Evolutionary conservation across 140 eudicot genomes (phyloP), one percentile per base, ranked within the genome.

Genomic region (Senecio squalidus): DNA sequence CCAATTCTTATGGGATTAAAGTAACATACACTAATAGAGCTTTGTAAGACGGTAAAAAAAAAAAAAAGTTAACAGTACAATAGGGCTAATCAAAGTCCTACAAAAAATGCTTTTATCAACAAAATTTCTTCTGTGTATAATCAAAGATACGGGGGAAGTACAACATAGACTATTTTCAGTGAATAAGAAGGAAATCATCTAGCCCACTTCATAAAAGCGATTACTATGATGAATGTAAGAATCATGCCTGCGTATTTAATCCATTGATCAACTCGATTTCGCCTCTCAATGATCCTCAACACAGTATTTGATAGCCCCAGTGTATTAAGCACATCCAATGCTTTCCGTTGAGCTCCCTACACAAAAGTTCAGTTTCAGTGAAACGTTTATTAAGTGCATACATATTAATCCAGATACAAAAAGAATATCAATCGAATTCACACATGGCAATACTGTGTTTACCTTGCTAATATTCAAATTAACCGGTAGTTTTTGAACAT

Each of bases 291-390:
- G 11, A 92, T 68, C 81, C 96, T 84, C 71, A 92, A 69, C 16
- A 87, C 82, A 58, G 94, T 77, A 77, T 83, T 90, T 64, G 97
- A 90, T 51, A 86, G 78, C 53, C 97, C 97, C 62, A 90, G 58
- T 13, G 94, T 83, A 73, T 85, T 90, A 29, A 90, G 87, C 40
- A 90, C 86, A 73, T 90, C 95, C 74, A 90, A 68, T 23, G 95
- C 89, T 77, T 90, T 90, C 58, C 97, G 76, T 72, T 90, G 97
- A 64, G 97, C 97, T 54, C 93, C 81, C 97, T 90, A 82, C 69
- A 78, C 11, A 73, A 74, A 55, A 22, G 23, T 9, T 44, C 7
- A 14, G 20, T 38, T 21, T 59, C 31, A 44, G 47, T 66, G 55
- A 66, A 55, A 8, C 13, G 9, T n/a, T 53, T 49, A 33, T 29